Evolutionary conservation across 768 basidiomycete species (phyloP).

Genomic region (Pleurotus cornucopiae): DNA sequence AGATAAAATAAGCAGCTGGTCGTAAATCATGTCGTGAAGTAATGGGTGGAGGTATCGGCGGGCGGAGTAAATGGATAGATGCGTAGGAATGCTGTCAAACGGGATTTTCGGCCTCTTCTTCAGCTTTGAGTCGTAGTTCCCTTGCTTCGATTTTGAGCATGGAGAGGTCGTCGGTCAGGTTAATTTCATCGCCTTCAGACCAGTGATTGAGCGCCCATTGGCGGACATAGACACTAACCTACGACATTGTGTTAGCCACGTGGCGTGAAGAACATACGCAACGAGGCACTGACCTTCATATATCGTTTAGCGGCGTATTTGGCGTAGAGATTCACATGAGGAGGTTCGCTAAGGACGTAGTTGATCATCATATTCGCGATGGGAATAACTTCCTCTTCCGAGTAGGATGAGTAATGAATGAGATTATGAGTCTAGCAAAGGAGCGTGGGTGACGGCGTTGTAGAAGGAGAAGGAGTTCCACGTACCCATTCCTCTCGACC

Average conservation of each 20-base stretch:
- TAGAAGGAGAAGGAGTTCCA: conserved; percentile 1
- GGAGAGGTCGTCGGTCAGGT: conserved; percentile 41
- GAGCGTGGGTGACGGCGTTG: background rate
- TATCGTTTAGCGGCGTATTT: conserved; percentile 86
- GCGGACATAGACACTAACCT: conserved; percentile 63
- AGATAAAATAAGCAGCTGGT: background rate
- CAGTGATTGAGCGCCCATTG: conserved; percentile 65
- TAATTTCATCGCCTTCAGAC: conserved; percentile 39
- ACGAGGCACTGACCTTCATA: conserved; percentile 57
- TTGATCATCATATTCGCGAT: conserved; percentile 85
- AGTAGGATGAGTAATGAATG: conserved; percentile 83
- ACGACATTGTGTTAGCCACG: conserved; percentile 1
- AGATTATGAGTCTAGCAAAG: conserved; percentile 71
- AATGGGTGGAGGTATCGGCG: too few relatives aligned
- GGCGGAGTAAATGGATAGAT: too few relatives aligned
- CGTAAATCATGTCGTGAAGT: background rate
- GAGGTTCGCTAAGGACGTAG: conserved; percentile 67
- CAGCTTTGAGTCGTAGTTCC: conserved; percentile 12
- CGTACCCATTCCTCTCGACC: conserved; percentile 84
- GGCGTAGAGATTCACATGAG: conserved; percentile 77
- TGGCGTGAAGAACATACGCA: background rate
- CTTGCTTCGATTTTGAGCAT: conserved; percentile 33
- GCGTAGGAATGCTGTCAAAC: background rate
- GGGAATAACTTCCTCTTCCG: conserved; percentile 74
- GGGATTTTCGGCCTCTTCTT: conserved; percentile 1